These are phyloP conservation scores for Mortierella sp. DNA, from an alignment of 371 early-diverging fungal genomes.

Conservation along the genomic window DNA sequence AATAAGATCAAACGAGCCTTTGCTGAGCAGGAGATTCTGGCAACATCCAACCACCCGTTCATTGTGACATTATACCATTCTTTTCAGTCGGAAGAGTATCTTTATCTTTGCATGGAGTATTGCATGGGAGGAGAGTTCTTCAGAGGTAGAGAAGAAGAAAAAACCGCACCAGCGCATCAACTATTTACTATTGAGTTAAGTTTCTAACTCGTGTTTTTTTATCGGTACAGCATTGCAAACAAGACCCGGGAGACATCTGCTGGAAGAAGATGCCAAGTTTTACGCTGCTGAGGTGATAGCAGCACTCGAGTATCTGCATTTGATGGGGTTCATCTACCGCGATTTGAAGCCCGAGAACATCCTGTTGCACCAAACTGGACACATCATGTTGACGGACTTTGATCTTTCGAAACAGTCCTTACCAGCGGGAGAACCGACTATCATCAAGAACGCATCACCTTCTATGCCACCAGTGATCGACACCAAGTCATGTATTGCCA, in stretches of 20 bases:
- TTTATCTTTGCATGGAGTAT: slow-evolving; percentile 99
- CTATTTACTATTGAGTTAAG: neutral
- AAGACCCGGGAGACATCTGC: slow-evolving; percentile 85
- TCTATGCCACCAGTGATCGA: slow-evolving; percentile 75
- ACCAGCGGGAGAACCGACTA: slow-evolving; percentile 79
- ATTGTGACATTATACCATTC: slow-evolving; percentile 97
- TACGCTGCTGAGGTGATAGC: slow-evolving; percentile 98
- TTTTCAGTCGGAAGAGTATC: slow-evolving; percentile 94
- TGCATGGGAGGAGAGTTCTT: slow-evolving; percentile 99
- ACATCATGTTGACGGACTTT: slow-evolving; percentile 97
- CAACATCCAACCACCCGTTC: slow-evolving; percentile 95
- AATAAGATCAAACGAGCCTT: slow-evolving; percentile 96
- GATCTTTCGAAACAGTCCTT: slow-evolving; percentile 92
- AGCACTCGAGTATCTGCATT: slow-evolving; percentile 95
- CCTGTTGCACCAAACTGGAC: slow-evolving; percentile 92
- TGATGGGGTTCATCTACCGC: slow-evolving; percentile 96
- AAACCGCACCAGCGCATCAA: no score
- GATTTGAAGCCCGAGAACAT: slow-evolving; percentile 99
- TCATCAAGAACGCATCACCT: slow-evolving; percentile 74
- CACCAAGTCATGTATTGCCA: slow-evolving; percentile 88
- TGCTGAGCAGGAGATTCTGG: slow-evolving; percentile 96
- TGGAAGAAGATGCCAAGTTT: slow-evolving; percentile 92
- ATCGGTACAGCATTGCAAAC: slow-evolving; percentile 75
- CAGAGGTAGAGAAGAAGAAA: slow-evolving; percentile 64
- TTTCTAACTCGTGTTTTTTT: neutral